Conservation (phyloP, 73 alveolate genomes). For the Effrenium voratum region DNA sequence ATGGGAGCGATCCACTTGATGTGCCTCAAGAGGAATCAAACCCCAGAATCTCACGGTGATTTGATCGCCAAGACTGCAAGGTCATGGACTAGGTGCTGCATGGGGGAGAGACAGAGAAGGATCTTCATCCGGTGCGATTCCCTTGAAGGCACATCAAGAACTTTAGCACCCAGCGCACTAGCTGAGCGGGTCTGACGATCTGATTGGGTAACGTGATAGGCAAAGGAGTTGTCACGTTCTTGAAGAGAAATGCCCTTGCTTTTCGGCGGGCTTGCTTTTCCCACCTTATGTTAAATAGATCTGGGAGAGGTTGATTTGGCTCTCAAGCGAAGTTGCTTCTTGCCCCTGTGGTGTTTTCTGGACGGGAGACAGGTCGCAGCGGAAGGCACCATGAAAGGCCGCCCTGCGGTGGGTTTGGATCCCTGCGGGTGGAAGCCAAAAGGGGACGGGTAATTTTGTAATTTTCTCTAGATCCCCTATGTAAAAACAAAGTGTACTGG, state of each 20-base stretch:
- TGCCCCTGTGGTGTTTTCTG: background rate
- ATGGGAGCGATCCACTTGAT: no score
- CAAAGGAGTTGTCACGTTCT: background rate
- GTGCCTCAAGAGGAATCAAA: no score
- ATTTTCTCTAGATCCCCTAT: background rate
- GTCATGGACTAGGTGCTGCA: background rate
- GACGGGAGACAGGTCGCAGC: background rate
- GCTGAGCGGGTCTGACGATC: no score
- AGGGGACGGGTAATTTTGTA: background rate
- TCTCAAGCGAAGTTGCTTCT: background rate
- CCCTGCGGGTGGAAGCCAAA: background rate
- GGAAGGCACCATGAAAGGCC: background rate
- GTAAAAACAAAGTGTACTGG: background rate
- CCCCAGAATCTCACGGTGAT: no score
- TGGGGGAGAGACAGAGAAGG: background rate
- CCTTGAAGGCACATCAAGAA: no score
- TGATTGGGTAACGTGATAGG: no score
- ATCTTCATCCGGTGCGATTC: no score
- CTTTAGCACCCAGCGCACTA: no score
- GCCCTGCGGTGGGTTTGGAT: background rate
- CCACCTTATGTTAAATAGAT: no score
- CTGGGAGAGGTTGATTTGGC: no score
- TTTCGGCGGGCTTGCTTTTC: no score
- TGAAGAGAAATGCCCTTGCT: background rate
- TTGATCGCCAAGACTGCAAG: no score